These are phyloP conservation scores for Tubosaeta sp. DNA, from an alignment of 768 basidiomycete genomes.

Conservation along the genomic window DNA sequence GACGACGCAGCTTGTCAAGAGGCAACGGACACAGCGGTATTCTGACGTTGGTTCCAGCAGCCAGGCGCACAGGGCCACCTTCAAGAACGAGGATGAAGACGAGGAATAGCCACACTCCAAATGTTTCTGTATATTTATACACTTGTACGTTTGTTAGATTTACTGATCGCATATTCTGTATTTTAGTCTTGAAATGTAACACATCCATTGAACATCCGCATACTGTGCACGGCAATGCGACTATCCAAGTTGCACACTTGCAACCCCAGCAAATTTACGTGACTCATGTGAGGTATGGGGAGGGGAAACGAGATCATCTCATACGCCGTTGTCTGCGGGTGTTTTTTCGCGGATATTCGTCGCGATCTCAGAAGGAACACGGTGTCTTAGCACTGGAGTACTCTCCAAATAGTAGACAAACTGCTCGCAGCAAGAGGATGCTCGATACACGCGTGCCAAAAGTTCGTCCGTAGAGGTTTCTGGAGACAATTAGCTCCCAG, in stretches of 20 bases:
- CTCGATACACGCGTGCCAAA: too few species aligned
- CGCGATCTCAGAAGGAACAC: background rate
- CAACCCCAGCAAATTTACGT: too few species aligned
- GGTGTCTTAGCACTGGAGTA: background rate
- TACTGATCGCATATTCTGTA: conserved; percentile 6
- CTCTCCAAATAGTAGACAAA: background rate
- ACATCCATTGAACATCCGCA: background rate
- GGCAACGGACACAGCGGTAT: conserved; percentile 21
- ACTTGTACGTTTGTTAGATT: background rate
- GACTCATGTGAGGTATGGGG: too few species aligned
- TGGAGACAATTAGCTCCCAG: too few species aligned
- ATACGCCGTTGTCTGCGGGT: too few species aligned
- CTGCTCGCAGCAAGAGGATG: too few species aligned
- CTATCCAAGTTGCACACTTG: background rate
- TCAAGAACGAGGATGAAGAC: conserved; percentile 16
- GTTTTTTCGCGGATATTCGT: too few species aligned
- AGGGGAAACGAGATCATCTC: too few species aligned
- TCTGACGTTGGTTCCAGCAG: conserved; percentile 14
- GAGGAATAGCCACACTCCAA: conserved; percentile 6
- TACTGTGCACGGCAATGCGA: background rate
- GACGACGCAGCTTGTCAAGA: conserved; percentile 14
- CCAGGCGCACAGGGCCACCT: background rate
- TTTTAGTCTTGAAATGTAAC: background rate
- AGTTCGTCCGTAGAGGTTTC: too few species aligned
- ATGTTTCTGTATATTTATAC: background rate